These are phyloP conservation scores for Yarrowia sp. DNA, from an alignment of 805 yeast genomes.

Conservation along the genomic window DNA sequence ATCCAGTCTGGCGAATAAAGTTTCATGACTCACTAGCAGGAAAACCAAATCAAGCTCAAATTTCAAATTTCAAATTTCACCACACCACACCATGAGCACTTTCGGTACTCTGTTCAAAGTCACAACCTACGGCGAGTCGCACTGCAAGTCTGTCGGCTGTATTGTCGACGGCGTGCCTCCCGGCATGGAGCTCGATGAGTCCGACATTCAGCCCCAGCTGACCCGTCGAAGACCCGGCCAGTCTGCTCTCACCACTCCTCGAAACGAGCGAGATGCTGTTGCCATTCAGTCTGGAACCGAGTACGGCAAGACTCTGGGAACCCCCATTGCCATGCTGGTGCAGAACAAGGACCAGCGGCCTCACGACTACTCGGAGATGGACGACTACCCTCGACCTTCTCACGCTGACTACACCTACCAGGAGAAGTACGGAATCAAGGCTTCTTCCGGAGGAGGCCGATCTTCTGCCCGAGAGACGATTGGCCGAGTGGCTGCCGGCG, in stretches of 20 bases:
- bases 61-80: neutral
- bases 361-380: conserved; percentile 93
- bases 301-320: conserved; percentile 86
- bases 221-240: conserved; percentile 99
- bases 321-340: conserved; percentile 94
- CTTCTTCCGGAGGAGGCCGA: conserved; percentile 97
- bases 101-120: conserved; percentile 73
- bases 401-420: conserved; percentile 97
- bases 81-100: conserved; percentile 61
- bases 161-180: conserved; percentile 99
- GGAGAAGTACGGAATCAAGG: conserved; percentile 88
- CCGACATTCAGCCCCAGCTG: conserved; percentile 92
- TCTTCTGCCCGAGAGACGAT: conserved; percentile 97
- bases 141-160: conserved; percentile 96
- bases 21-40: conserved; percentile 18
- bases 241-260: conserved; percentile 86
- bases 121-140: conserved; percentile 98
- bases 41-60: neutral
- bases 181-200: conserved; percentile 82
- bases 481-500: conserved; percentile 99
- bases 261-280: conserved; percentile 93
- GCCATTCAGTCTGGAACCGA: conserved; percentile 95
- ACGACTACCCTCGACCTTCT: conserved; percentile 94
- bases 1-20: neutral
- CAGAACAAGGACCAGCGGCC: conserved; percentile 97